A percentile compares a stretch with the other conserved stretches of the same genome.
These are phyloP conservation scores for Tricholoma flavovirens DNA, from an alignment of 768 basidiomycete genomes.

Conservation along the genomic window DNA sequence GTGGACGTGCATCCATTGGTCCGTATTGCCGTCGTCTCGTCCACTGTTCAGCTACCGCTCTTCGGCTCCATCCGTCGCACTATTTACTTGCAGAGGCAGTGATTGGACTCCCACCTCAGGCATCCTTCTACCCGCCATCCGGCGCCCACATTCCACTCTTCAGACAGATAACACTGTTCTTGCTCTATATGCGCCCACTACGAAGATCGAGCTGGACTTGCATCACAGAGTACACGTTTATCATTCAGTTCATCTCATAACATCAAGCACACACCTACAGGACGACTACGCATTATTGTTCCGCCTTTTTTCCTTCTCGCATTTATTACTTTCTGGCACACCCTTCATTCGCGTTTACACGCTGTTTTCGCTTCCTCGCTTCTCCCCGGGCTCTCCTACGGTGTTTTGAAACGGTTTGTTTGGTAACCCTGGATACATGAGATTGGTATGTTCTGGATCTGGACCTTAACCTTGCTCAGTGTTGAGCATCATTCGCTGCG, in stretches of 20 bases:
- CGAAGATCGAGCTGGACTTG: background rate
- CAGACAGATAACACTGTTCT: background rate
- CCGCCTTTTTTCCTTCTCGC: background rate
- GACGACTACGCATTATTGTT: background rate
- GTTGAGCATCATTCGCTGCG: background rate
- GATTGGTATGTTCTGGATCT: background rate
- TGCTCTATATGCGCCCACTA: background rate
- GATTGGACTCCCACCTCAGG: background rate
- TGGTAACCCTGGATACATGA: background rate
- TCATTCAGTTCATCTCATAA: background rate
- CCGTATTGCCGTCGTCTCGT: background rate
- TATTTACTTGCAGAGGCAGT: background rate
- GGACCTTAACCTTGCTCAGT: too few species aligned
- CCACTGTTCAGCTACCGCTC: background rate
- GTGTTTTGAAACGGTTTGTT: too few species aligned
- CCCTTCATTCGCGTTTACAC: background rate
- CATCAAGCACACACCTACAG: background rate
- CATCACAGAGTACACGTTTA: background rate
- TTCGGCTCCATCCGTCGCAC: background rate
- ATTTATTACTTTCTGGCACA: too few species aligned
- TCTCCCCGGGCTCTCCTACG: background rate
- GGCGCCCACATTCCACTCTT: background rate
- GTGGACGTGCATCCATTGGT: background rate
- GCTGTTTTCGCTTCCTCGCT: background rate
- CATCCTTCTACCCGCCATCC: background rate